Percentiles rank a stretch among this genome's conserved stretches.
Conservation (phyloP, 768 basidiomycete genomes). For the Inosperma sp. region DNA sequence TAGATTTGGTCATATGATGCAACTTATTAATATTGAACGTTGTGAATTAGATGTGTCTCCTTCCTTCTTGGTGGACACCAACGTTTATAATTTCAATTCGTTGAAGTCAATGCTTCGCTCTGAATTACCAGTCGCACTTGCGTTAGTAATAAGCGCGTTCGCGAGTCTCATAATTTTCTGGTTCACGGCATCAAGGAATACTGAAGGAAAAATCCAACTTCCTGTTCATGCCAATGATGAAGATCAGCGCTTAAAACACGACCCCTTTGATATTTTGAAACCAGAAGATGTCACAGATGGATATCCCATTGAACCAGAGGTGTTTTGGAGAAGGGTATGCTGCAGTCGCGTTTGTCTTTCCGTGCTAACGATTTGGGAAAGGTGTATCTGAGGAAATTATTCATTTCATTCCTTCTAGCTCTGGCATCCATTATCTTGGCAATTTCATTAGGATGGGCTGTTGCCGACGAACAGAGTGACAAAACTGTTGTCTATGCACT, state of each 20-base stretch:
- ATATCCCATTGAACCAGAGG: constrained; percentile 29
- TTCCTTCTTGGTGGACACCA: neutral
- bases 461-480: constrained; percentile 27
- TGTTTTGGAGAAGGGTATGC: constrained; percentile 31
- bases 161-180: constrained; percentile 43
- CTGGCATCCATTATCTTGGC: constrained; percentile 48
- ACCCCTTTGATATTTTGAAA: constrained; percentile 49
- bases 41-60: neutral
- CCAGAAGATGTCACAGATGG: constrained; percentile 52
- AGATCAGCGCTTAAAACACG: constrained; percentile 25
- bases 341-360: constrained; percentile 29
- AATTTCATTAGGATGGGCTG: constrained; percentile 52
- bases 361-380: constrained; percentile 21
- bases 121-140: constrained; percentile 51
- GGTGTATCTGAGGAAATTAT: constrained; percentile 58
- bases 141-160: constrained; percentile 40
- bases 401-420: constrained; percentile 43
- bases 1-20: too few relatives aligned
- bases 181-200: constrained; percentile 35
- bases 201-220: constrained; percentile 38
- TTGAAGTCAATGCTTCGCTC: constrained; percentile 48
- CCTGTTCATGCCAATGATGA: constrained; percentile 20
- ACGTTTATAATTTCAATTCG: neutral
- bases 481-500: constrained; percentile 20
- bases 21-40: too few relatives aligned